Conservation (phyloP, 78 protist species). For the Chrysochromulina tobinii region DNA sequence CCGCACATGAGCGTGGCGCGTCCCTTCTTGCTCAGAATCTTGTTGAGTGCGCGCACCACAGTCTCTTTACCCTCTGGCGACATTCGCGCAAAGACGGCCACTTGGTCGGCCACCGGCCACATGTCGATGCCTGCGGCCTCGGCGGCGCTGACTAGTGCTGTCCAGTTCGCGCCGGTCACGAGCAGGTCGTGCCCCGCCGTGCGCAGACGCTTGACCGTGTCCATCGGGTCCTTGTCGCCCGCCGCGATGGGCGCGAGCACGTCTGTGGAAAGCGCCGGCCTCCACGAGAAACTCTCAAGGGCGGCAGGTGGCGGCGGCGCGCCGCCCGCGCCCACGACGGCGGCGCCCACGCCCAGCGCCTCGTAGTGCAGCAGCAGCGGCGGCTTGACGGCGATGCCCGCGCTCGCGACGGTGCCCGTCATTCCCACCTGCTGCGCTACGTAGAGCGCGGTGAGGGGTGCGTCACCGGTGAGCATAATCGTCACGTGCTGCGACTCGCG, state of each 20-base stretch:
- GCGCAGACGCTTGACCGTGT: neutral
- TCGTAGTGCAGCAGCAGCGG: neutral
- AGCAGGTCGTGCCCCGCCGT: slow-evolving; percentile 29
- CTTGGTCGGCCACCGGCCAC: neutral
- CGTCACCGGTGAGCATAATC: slow-evolving; percentile 56
- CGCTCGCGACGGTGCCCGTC: neutral
- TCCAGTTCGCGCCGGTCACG: slow-evolving; percentile 16
- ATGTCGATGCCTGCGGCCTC: neutral
- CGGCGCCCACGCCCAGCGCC: neutral
- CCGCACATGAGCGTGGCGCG: slow-evolving; percentile 47
- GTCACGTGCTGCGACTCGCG: neutral
- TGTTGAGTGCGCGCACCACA: neutral
- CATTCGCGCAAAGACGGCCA: slow-evolving; percentile 48
- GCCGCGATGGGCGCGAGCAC: no score
- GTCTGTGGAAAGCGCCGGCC: no score
- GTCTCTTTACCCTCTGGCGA: slow-evolving; percentile 22
- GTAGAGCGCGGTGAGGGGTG: slow-evolving; percentile 53
- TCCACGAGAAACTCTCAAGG: no score
- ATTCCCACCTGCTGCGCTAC: slow-evolving; percentile 56
- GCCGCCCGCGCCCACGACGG: neutral
- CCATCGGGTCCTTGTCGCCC: neutral
- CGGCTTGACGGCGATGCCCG: neutral
- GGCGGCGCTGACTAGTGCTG: neutral
- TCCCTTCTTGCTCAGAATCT: neutral
- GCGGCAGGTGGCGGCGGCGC: neutral